A percentile compares a stretch with the other conserved stretches of the same genome.
phyloP scores from a whole-genome alignment of 352 stramenopile species.

The Pythium scleroteichum region DNA sequence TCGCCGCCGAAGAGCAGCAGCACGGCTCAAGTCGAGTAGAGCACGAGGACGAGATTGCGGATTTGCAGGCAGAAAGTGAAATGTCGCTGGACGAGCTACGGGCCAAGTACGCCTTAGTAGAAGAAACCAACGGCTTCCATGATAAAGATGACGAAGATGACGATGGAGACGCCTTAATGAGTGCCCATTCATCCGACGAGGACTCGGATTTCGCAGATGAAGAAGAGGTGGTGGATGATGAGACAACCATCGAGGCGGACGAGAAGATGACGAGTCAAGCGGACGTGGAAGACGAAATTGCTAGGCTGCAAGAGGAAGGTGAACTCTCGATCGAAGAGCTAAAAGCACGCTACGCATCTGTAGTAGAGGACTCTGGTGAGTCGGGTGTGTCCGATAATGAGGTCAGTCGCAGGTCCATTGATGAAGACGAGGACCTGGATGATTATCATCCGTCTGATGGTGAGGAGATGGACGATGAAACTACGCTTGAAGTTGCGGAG shows the following conservation, averaged over 20 bases:
- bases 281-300: slow-evolving; percentile 80
- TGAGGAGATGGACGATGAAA: slow-evolving; percentile 84
- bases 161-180: slow-evolving; percentile 30
- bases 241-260: slow-evolving; percentile 88
- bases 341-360: slow-evolving; percentile 43
- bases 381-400: slow-evolving; percentile 1
- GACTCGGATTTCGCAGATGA: slow-evolving; percentile 35
- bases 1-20: slow-evolving; percentile 23
- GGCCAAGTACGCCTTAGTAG: slow-evolving; percentile 54
- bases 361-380: not conserved
- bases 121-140: slow-evolving; percentile 12
- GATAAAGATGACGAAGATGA: slow-evolving; percentile 15
- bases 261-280: slow-evolving; percentile 44
- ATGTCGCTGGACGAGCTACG: slow-evolving; percentile 82
- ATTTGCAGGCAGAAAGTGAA: slow-evolving; percentile 73
- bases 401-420: not conserved
- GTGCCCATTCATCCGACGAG: slow-evolving; percentile 26
- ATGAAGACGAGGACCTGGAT: slow-evolving; percentile 26
- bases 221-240: slow-evolving; percentile 71
- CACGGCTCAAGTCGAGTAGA: slow-evolving; percentile 1
- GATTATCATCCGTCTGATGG: slow-evolving; percentile 38
- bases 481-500: slow-evolving; percentile 90
- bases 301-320: slow-evolving; percentile 83
- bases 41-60: slow-evolving; percentile 57
- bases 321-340: slow-evolving; percentile 92